Conservation (phyloP, 106 monocot genomes). For the Dendrobium chrysotoxum region DNA sequence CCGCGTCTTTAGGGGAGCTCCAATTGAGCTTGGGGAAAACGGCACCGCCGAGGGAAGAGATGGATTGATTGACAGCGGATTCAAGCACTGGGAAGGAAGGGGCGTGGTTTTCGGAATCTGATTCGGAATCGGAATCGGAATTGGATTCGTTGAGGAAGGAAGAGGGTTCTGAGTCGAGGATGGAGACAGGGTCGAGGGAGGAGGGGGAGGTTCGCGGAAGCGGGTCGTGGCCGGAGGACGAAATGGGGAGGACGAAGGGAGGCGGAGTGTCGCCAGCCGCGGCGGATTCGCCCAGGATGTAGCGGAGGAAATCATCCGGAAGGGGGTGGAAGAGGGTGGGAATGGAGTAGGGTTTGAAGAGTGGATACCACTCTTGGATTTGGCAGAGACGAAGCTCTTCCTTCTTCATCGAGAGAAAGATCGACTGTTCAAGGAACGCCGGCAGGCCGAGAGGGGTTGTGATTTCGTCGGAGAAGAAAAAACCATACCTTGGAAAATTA, state of each 20-base stretch:
- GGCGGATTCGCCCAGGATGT: conserved; percentile 30
- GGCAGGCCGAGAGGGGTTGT: neutral
- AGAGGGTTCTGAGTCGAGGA: conserved; percentile 20
- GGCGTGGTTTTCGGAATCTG: neutral
- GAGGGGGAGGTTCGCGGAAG: conserved; percentile 16
- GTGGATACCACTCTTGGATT: conserved; percentile 72
- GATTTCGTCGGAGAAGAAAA: too few species aligned
- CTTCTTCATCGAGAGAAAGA: conserved; percentile 15
- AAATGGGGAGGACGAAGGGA: conserved; percentile 29
- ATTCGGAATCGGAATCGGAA: conserved; percentile 15
- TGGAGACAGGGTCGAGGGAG: conserved; percentile 9
- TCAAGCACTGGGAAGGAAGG: conserved; percentile 79
- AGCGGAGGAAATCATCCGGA: conserved; percentile 41
- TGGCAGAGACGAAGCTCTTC: conserved; percentile 57
- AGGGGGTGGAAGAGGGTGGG: conserved; percentile 56
- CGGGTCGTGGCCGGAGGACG: conserved; percentile 25
- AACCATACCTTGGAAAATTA: too few species aligned
- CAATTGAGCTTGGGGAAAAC: conserved; percentile 96
- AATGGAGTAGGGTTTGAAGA: conserved; percentile 53
- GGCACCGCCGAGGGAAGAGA: conserved; percentile 61
- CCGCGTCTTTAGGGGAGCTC: conserved; percentile 88
- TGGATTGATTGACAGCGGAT: conserved; percentile 34
- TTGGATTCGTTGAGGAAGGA: conserved; percentile 12
- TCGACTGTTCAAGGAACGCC: neutral
- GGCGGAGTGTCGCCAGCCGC: conserved; percentile 6